Evolutionary conservation across 2,329 filamentous ascomycete species (phyloP).

Genomic region (Aspergillus uvarum): DNA sequence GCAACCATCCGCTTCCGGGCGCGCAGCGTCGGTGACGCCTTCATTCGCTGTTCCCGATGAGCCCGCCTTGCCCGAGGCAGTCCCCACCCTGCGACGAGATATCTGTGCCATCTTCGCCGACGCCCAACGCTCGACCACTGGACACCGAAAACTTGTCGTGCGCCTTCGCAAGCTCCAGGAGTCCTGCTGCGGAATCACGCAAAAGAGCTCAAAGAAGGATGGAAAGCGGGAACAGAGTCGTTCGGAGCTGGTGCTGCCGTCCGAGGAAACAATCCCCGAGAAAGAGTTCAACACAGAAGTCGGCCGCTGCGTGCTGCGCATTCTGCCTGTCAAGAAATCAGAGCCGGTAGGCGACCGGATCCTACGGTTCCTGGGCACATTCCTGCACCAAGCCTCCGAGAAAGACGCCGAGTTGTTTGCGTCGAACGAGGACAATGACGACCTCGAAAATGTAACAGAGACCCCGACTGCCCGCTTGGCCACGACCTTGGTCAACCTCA

Average conservation of each 20-base stretch:
- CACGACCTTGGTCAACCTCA: constrained; percentile 67
- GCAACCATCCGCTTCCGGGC: constrained; percentile 64
- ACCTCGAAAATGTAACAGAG: constrained; percentile 69
- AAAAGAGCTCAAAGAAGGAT: constrained; percentile 36
- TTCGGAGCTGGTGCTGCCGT: constrained; percentile 45
- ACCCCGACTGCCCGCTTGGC: constrained; percentile 81
- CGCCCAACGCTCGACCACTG: constrained; percentile 84
- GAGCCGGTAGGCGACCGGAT: constrained; percentile 84
- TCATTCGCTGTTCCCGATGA: constrained; percentile 64
- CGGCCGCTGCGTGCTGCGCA: constrained; percentile 73
- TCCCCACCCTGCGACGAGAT: constrained; percentile 65
- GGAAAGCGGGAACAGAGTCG: constrained; percentile 52
- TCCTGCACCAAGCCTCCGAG: constrained; percentile 68
- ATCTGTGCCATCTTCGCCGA: constrained; percentile 73
- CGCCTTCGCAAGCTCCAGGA: constrained; percentile 89
- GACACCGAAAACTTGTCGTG: constrained; percentile 85
- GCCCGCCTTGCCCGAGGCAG: constrained; percentile 36
- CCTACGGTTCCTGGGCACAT: constrained; percentile 83
- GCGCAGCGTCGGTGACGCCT: constrained; percentile 57
- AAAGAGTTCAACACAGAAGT: constrained; percentile 86
- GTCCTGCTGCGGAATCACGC: constrained; percentile 64
- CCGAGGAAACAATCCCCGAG: constrained; percentile 71
- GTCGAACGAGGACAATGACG: constrained; percentile 62
- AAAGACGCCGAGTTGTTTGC: constrained; percentile 67
- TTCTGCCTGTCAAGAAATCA: constrained; percentile 86